Conservation (phyloP, 805 yeast genomes). For the Brettanomyces sp. region DNA sequence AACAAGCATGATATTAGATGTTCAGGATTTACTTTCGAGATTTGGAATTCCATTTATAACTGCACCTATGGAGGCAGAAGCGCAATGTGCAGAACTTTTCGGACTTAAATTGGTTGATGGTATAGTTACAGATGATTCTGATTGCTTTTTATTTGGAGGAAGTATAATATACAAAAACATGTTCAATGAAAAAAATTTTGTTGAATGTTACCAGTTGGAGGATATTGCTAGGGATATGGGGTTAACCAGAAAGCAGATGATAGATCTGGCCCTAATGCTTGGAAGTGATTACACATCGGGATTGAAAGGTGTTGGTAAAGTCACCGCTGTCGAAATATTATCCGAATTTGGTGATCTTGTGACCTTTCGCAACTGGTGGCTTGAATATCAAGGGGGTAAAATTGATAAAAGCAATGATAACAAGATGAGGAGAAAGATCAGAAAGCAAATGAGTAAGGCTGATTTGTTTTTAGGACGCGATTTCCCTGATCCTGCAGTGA, state of each 20-base stretch:
- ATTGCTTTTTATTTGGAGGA: conserved; percentile 91
- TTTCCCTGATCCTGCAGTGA: conserved; percentile 65
- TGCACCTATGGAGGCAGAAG: conserved; percentile 99
- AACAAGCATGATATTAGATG: conserved; percentile 74
- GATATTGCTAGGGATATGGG: conserved; percentile 61
- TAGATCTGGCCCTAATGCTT: conserved; percentile 71
- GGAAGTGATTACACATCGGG: conserved; percentile 98
- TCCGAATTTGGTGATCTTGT: conserved; percentile 61
- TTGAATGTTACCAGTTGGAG: conserved; percentile 64
- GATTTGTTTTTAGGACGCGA: conserved; percentile 38
- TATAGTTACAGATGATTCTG: conserved; percentile 93
- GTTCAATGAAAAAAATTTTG: conserved; percentile 89
- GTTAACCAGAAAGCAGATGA: conserved; percentile 50
- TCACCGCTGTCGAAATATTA: conserved; percentile 77
- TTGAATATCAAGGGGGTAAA: conserved; percentile 30
- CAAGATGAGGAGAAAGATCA: conserved; percentile 46
- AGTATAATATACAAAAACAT: conserved; percentile 75
- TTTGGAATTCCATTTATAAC: conserved; percentile 94
- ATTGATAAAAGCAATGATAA: conserved; percentile 32
- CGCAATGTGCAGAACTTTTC: conserved; percentile 84
- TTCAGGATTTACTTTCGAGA: conserved; percentile 75
- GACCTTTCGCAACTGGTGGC: conserved; percentile 50
- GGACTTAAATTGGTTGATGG: conserved; percentile 80
- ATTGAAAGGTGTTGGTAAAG: conserved; percentile 88
- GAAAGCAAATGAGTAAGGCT: conserved; percentile 42